A percentile compares a stretch with the other conserved stretches of the same genome.
Evolutionary conservation across 108 stramenopile species (phyloP).

Genomic region (Conticribra guillardii): DNA sequence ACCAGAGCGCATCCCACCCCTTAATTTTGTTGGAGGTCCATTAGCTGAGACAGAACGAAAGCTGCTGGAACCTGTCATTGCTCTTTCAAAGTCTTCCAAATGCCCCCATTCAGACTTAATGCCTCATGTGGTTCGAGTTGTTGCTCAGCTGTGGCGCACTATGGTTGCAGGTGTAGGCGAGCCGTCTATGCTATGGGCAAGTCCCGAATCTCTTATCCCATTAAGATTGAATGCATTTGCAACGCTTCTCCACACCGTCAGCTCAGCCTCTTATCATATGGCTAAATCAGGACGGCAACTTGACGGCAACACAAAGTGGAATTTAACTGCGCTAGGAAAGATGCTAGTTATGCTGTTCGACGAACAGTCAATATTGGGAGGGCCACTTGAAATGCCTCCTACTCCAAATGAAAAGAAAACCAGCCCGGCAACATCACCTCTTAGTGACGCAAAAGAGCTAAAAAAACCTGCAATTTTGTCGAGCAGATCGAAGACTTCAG

Average conservation of each 20-base stretch:
- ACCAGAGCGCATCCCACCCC: conserved; percentile 59
- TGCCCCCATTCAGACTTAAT: conserved; percentile 65
- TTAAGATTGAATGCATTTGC: conserved; percentile 85
- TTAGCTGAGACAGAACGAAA: conserved; percentile 53
- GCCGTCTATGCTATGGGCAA: conserved; percentile 76
- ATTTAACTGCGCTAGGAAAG: conserved; percentile 50
- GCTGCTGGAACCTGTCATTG: conserved; percentile 51
- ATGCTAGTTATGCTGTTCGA: conserved; percentile 72
- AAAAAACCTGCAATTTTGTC: conserved; percentile 7
- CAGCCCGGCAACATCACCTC: conserved; percentile 13
- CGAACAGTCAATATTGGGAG: conserved; percentile 51
- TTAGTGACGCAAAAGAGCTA: too few species aligned
- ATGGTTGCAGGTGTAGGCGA: conserved; percentile 68
- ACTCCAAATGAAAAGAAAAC: background rate
- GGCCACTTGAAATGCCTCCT: conserved; percentile 32
- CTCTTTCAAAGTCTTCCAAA: conserved; percentile 59
- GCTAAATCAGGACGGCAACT: conserved; percentile 74
- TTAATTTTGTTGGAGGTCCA: conserved; percentile 48
- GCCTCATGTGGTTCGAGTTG: conserved; percentile 62
- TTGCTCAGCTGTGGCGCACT: conserved; percentile 63
- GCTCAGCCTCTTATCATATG: conserved; percentile 63
- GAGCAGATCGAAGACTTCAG: conserved; percentile 18
- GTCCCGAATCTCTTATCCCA: conserved; percentile 73
- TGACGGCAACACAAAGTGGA: conserved; percentile 75
- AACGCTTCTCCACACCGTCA: conserved; percentile 66